Base-by-base conservation (phyloP, 2,329 filamentous ascomycete genomes). In the Monilinia fructigena region DNA sequence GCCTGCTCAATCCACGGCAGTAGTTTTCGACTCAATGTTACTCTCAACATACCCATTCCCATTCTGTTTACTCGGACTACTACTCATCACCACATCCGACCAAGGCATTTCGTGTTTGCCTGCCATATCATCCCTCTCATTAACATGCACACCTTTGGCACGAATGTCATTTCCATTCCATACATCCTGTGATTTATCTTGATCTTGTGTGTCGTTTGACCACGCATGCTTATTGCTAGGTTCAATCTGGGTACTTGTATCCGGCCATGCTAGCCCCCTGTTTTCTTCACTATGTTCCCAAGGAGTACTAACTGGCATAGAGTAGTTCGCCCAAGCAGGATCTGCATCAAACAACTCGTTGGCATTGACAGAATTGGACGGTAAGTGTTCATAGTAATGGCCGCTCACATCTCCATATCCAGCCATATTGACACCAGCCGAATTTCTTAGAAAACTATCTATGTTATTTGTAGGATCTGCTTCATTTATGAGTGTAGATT, bases 1-100 rank as follows among this genome's bases (percentile, higher is more conserved):
- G 47, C 63, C 38, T 65, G 63, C 38, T 65, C 63, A 54, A 65
- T 65, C 63, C 63, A 65, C 7, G 63, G 63, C 23, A 61, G 40
- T 12, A 65, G 47, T 31, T 61, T 61, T 65, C 7, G 63, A 61
- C 58, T 65, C 63, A 11, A 65, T 65, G 20, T 52, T 65, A 6
- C 55, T 59, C 38, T 65, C 63, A 47, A 65, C 54, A 47, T 65
- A 61, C 14, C 31, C 47, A 61, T 61, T 60, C 14, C 18, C 60
- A 28, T 42, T 61, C 20, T 61, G 55, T 38, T 65, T 65, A 20
- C 14, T 53, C 8, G 55, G 63, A 61, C 47, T 61, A 31, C 55
- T 53, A 16, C 55, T 42, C 23, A 61, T 53, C 31, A 65, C 63
- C 35, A 53, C 63, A 54, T 53, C 55, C 10, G 55, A 61, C 63